phyloP scores from a whole-genome alignment of 495 filamentous ascomycete genomes.

The Aspergillus incahuasiensis region DNA sequence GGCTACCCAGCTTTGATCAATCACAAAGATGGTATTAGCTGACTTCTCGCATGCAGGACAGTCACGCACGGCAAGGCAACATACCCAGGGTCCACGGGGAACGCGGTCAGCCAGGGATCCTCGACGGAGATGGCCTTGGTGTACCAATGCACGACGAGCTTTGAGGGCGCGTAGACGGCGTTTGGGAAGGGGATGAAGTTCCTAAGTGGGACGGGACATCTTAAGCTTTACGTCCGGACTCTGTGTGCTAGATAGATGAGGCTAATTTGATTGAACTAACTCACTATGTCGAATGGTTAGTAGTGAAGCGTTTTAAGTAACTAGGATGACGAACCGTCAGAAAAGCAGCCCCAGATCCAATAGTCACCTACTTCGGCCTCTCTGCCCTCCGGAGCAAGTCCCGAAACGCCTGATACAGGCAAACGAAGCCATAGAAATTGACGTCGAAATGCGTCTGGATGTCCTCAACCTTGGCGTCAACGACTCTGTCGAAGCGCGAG shows the following conservation, averaged over 20 bases:
- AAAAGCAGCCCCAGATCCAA: constrained; percentile 26
- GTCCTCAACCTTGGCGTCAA: constrained; percentile 19
- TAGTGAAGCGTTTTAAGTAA: no score
- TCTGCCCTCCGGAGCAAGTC: constrained; percentile 27
- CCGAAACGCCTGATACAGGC: constrained; percentile 10
- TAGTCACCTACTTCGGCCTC: constrained; percentile 32
- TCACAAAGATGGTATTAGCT: no score
- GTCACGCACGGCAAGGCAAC: no score
- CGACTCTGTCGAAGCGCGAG: constrained; percentile 13
- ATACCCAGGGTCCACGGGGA: constrained; percentile 27
- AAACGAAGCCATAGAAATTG: constrained; percentile 10
- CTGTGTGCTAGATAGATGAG: no score
- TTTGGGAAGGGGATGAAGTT: constrained; percentile 23
- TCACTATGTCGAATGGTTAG: no score
- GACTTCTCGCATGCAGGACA: no score
- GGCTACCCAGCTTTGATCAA: constrained; percentile 41
- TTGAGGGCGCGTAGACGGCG: constrained; percentile 36
- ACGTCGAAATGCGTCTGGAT: constrained; percentile 17
- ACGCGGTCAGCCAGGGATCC: constrained; percentile 31
- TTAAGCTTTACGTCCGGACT: no score
- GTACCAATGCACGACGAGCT: constrained; percentile 36
- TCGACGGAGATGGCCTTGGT: constrained; percentile 34
- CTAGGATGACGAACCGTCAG: no score
- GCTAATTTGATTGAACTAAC: no score
- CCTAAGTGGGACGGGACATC: constrained; percentile 8